phyloP scores from a whole-genome alignment of 805 yeast species.

The Candida pini region DNA sequence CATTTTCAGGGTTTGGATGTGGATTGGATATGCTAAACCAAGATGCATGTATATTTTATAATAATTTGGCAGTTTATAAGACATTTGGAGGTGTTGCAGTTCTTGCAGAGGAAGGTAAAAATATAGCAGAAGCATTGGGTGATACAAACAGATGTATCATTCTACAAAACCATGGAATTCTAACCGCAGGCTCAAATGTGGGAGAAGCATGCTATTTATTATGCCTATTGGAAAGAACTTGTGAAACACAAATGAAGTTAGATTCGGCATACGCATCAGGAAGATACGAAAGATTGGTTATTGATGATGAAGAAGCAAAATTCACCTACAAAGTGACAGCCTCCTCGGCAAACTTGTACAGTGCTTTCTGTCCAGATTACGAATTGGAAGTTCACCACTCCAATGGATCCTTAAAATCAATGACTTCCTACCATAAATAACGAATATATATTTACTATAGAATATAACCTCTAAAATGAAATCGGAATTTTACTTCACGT shows the following conservation, averaged over 20 bases:
- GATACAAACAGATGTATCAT: slow-evolving; percentile 44
- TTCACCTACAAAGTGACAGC: slow-evolving; percentile 52
- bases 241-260: slow-evolving; percentile 55
- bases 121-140: slow-evolving; percentile 55
- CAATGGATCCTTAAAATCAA: slow-evolving; percentile 4
- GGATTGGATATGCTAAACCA: slow-evolving; percentile 73
- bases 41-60: slow-evolving; percentile 65
- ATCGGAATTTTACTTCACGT: too few species aligned
- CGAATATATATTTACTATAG: too few species aligned
- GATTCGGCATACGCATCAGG: slow-evolving; percentile 42
- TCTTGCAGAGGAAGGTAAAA: slow-evolving; percentile 53
- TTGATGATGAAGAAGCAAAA: slow-evolving; percentile 56
- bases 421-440: slow-evolving; percentile 2
- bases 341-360: slow-evolving; percentile 59
- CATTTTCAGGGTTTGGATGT: slow-evolving; percentile 55
- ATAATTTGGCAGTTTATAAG: slow-evolving; percentile 54
- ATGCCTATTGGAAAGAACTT: slow-evolving; percentile 53
- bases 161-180: slow-evolving; percentile 63
- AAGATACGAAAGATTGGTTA: slow-evolving; percentile 28
- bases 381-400: slow-evolving; percentile 3
- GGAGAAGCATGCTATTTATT: slow-evolving; percentile 68
- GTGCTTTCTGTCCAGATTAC: slow-evolving; percentile 5
- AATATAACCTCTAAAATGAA: too few species aligned
- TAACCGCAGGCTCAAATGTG: slow-evolving; percentile 61
- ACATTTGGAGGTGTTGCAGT: slow-evolving; percentile 76